These are phyloP conservation scores for Ramaria rubella DNA, from an alignment of 768 basidiomycete genomes.

Conservation along the genomic window DNA sequence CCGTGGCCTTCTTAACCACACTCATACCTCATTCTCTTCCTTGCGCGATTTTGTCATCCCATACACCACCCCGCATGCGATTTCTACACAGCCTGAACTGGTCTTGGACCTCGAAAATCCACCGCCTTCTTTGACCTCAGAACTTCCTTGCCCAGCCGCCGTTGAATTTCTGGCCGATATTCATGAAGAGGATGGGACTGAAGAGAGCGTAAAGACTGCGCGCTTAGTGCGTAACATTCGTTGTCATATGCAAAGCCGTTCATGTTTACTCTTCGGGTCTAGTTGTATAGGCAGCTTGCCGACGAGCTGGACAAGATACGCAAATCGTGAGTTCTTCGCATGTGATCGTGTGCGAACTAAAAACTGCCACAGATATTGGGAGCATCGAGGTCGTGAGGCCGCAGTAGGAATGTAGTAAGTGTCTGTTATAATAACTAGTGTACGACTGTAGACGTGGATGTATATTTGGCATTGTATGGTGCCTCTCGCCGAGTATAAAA, in stretches of 20 bases:
- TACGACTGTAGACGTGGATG: too few relatives aligned
- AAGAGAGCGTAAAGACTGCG: constrained; percentile 36
- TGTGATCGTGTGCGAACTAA: constrained; percentile 14
- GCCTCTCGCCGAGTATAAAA: not conserved
- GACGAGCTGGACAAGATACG: constrained; percentile 67
- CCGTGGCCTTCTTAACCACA: constrained; percentile 69
- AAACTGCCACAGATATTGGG: constrained; percentile 57
- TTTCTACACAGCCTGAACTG: not conserved
- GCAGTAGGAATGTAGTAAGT: too few relatives aligned
- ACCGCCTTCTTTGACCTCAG: constrained; percentile 52
- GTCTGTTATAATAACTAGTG: too few relatives aligned
- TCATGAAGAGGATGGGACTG: constrained; percentile 49
- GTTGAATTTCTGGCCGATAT: constrained; percentile 84
- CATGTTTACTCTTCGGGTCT: constrained; percentile 12
- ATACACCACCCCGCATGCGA: constrained; percentile 42
- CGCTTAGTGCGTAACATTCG: constrained; percentile 22
- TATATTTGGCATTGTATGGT: not conserved
- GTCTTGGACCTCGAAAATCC: constrained; percentile 72
- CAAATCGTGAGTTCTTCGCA: constrained; percentile 50
- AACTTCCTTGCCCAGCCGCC: constrained; percentile 72
- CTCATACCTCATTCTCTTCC: constrained; percentile 48
- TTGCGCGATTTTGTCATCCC: constrained; percentile 55
- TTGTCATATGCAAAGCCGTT: constrained; percentile 33
- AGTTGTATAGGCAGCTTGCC: constrained; percentile 70
- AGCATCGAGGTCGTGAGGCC: constrained; percentile 60